These are phyloP conservation scores for Musa schizocarpa DNA, from an alignment of 176 grass and related monocot genomes.

Conservation along the genomic window DNA sequence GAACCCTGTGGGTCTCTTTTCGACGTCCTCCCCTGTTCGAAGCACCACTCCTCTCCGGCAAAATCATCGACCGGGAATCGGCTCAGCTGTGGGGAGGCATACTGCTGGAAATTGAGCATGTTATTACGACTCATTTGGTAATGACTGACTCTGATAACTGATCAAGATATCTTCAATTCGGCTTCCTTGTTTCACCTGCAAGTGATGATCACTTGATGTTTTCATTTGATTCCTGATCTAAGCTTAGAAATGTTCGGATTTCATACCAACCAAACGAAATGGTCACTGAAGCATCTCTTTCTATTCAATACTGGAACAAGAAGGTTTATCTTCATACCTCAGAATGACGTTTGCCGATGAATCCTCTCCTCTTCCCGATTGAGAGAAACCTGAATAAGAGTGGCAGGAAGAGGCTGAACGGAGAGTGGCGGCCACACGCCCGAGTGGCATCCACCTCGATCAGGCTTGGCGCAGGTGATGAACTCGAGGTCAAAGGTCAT, in stretches of 20 bases:
- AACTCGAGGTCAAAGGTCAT: background rate
- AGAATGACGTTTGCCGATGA: background rate
- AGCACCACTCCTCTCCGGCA: background rate
- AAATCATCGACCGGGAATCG: background rate
- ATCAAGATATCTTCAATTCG: background rate
- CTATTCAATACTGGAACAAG: no score
- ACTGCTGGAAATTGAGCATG: slow-evolving; percentile 33
- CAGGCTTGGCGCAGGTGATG: background rate
- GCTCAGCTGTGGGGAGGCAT: background rate
- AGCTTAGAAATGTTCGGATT: no score
- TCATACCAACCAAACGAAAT: no score
- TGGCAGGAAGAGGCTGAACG: slow-evolving; percentile 11
- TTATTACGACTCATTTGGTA: slow-evolving; percentile 3
- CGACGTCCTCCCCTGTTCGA: slow-evolving; percentile 24
- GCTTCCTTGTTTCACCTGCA: background rate
- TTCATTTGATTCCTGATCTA: no score
- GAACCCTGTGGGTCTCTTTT: slow-evolving; percentile 7
- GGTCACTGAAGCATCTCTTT: no score
- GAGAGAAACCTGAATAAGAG: slow-evolving; percentile 1
- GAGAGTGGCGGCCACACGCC: slow-evolving; percentile 41
- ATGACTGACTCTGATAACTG: background rate
- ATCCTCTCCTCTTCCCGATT: background rate
- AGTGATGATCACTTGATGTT: background rate
- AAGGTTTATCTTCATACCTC: background rate
- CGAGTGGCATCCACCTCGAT: background rate